Evolutionary conservation across 2,329 filamentous ascomycete species (phyloP), one percentile per base, ranked within the genome.

Genomic region (Hymenotorrendiella dingleyae): DNA sequence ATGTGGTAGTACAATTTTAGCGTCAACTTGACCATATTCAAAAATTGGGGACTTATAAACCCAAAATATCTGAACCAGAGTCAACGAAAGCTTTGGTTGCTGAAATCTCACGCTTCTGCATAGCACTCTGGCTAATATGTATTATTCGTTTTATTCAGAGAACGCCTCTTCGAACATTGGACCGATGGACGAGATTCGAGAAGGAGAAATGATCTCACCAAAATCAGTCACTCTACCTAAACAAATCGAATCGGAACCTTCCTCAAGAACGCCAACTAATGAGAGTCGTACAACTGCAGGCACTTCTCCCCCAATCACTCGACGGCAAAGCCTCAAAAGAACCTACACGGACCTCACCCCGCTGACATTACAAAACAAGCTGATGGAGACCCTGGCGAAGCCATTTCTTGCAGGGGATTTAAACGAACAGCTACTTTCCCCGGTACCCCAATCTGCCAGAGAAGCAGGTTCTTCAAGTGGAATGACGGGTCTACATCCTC

Each of bases 321-420:
- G 80, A 50, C 80, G 81, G 42, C 75, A 79, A 40, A 85, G 75
- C 47, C 66, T 96, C 49, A 94, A 90, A 66, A 80, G 91, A 57
- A 94, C 91, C 14, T 84, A 86, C 66, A 97, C 91, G 12, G 91
- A 97, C 63, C 78, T 86, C 17, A 77, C 78, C 40, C 77, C 85
- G 14, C 73, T 86, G 21, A 80, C 80, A 14, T 68, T 94, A 51
- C 86, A 94, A 63, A 82, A 84, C 56, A 91, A 84, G 65, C 78
- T 96, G 34, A 78, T 91, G 55, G 90, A 97, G 58, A 83, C 84
- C 38, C 72, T 96, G 64, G 82, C 88, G 19, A 83, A 90, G 61
- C 90, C 91, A 12, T 95, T 50, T 34, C 32, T 54, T 5, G 52
- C 56, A 11, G 53, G 46, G 21, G 58, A 62, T 38, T 40, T 55